phyloP scores from a whole-genome alignment of 169 alveolate genomes.

The Eimeria zaria region DNA sequence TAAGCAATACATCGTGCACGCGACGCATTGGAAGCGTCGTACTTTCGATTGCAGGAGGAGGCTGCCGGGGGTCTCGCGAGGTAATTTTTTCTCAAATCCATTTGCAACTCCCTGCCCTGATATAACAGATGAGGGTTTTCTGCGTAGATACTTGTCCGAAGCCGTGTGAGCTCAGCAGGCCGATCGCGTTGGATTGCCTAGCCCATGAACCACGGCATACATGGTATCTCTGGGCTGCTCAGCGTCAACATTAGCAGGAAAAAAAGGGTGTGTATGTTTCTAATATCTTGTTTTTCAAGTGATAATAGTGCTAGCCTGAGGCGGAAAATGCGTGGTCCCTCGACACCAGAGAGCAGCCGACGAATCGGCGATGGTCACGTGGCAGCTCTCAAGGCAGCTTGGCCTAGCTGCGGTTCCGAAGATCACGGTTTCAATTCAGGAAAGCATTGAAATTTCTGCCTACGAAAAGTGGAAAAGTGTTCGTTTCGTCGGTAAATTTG shows the following conservation, averaged over 20 bases:
- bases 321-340: neutral
- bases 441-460: neutral
- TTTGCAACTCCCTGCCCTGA: neutral
- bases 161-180: neutral
- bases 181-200: neutral
- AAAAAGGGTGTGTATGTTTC: neutral
- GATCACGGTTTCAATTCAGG: neutral
- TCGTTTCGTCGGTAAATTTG: neutral
- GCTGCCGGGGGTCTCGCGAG: neutral
- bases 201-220: neutral
- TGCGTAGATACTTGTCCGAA: neutral
- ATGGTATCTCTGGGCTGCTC: neutral
- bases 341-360: neutral
- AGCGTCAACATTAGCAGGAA: neutral
- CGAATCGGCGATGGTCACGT: conserved; percentile 25
- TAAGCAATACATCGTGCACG: neutral
- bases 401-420: neutral
- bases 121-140: neutral
- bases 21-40: neutral
- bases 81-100: neutral
- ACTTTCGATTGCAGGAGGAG: neutral
- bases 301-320: neutral
- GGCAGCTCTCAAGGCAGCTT: neutral
- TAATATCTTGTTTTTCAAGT: neutral
- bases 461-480: neutral